These are phyloP conservation scores for Talaromyces trachyspermus DNA, from an alignment of 495 filamentous ascomycete species.

Conservation along the genomic window DNA sequence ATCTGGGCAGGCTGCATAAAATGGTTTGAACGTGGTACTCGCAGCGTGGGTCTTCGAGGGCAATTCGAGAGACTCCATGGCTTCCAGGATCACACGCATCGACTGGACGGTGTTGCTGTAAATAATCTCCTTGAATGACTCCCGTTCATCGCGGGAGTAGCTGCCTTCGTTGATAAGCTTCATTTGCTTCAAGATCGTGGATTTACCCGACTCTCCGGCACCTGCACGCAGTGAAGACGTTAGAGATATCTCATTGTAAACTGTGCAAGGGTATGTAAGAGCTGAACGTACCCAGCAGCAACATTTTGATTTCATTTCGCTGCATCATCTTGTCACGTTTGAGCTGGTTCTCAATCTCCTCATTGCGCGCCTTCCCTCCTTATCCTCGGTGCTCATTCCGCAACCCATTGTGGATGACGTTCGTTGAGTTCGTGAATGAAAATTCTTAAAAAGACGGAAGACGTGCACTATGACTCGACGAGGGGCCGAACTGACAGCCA, in stretches of 20 bases:
- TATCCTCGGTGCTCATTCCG: slow-evolving; percentile 99
- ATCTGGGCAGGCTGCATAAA: slow-evolving; percentile 93
- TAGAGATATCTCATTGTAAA: not conserved
- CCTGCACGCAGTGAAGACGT: slow-evolving; percentile 42
- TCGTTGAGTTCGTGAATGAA: slow-evolving; percentile 17
- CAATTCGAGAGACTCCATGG: slow-evolving; percentile 89
- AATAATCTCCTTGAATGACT: slow-evolving; percentile 85
- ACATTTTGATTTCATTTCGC: slow-evolving; percentile 98
- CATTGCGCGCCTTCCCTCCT: slow-evolving; percentile 99
- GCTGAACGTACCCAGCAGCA: slow-evolving; percentile 74
- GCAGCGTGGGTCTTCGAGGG: slow-evolving; percentile 76
- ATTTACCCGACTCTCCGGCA: slow-evolving; percentile 99
- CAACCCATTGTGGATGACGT: slow-evolving; percentile 83
- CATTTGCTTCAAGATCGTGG: slow-evolving; percentile 99
- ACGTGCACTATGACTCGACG: not conserved
- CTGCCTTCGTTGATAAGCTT: slow-evolving; percentile 56
- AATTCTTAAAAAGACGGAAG: not conserved
- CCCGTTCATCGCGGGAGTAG: slow-evolving; percentile 49
- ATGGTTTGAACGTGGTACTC: slow-evolving; percentile 94
- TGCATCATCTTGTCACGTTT: slow-evolving; percentile 93
- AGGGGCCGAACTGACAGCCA: slow-evolving; percentile 11
- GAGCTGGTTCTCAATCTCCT: slow-evolving; percentile 98
- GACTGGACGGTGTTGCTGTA: slow-evolving; percentile 97
- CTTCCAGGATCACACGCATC: slow-evolving; percentile 92
- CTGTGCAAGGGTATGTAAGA: not conserved